phyloP scores from a whole-genome alignment of 495 filamentous ascomycete species.

The Letharia lupina region DNA sequence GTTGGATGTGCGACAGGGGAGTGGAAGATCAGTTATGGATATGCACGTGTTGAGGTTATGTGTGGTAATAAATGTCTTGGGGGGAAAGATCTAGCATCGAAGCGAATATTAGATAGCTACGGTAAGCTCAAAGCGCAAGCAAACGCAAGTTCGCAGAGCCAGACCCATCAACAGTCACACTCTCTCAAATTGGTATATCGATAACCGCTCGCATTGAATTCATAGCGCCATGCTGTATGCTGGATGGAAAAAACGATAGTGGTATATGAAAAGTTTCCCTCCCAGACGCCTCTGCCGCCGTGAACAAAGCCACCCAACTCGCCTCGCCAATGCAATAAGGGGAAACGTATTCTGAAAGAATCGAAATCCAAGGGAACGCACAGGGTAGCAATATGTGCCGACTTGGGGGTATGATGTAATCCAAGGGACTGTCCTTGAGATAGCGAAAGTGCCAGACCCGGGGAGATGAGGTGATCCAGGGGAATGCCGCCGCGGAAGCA shows the following conservation, averaged over 20 bases:
- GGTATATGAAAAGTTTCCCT: slow-evolving; percentile 10
- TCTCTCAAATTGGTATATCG: slow-evolving; percentile 12
- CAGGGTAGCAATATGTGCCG: background rate
- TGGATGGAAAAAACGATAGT: slow-evolving; percentile 9
- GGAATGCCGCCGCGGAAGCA: background rate
- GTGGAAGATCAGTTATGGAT: background rate
- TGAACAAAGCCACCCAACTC: slow-evolving; percentile 2
- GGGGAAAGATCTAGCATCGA: slow-evolving; percentile 4
- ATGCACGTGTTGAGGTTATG: background rate
- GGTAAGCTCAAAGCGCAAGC: background rate
- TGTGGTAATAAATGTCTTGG: background rate
- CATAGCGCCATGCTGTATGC: slow-evolving; percentile 18
- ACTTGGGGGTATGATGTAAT: background rate
- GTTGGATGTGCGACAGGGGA: too few relatives aligned
- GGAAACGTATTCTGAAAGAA: slow-evolving; percentile 8
- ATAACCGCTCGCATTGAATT: background rate
- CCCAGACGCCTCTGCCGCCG: slow-evolving; percentile 3
- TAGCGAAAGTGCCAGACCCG: slow-evolving; percentile 3
- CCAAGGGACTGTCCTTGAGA: background rate
- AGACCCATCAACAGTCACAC: background rate
- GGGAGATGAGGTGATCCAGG: background rate
- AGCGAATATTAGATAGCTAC: slow-evolving; percentile 15
- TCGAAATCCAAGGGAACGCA: background rate
- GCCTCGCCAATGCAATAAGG: slow-evolving; percentile 12
- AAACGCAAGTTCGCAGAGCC: slow-evolving; percentile 12